Base-by-base conservation (phyloP, 768 basidiomycete species). In the Thelephora aurantiotincta region DNA sequence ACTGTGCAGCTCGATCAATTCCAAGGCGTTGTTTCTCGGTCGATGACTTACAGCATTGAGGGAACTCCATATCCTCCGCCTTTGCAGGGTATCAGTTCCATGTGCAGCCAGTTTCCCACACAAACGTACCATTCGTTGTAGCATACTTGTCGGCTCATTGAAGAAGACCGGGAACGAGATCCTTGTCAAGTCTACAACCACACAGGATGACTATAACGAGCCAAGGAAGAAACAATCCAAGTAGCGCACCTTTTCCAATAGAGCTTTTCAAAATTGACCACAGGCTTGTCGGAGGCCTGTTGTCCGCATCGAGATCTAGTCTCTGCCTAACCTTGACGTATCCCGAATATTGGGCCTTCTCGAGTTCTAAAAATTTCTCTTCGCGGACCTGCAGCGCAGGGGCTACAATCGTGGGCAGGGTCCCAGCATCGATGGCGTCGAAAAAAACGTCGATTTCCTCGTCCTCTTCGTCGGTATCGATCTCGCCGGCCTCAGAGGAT, bases 51-150 rank as follows among this genome's bases (percentile, higher is more conserved):
- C 85, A 65, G 57, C 90, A 94, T 54, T 91, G 89, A 0, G 87
- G 82, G 64, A 93, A 96, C 62, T 96, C 93, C 89, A 94, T 94
- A 63, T 98, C 93, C 65, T 98, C 93, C 11, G 92, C 86, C 74
- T 71, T 20, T 51, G 11, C 20, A 11, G 42, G 35, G 33, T 26
- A 34, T 7, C 33, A 46, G 33, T 20, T 19, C 5, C 20, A 6
- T 5, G 34, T 30, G 11, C 16, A 41, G 5, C 16, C n/a, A 14
- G 12, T 4, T 7, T 4, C 38, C 22, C 3, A 7, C 38, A 14
- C 14, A n/a, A 6, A 63, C 69, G 44, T 54, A 78, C 83, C 88
- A 97, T 98, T 44, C 93, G 70, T 67, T 98, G 89, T 50, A 98
- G 61, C 93, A 98, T 97, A 58, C 88, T 92, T 44, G 92, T 96